These are phyloP conservation scores for Clitopilus passeckerianus DNA, from an alignment of 768 basidiomycete genomes.

Conservation along the genomic window DNA sequence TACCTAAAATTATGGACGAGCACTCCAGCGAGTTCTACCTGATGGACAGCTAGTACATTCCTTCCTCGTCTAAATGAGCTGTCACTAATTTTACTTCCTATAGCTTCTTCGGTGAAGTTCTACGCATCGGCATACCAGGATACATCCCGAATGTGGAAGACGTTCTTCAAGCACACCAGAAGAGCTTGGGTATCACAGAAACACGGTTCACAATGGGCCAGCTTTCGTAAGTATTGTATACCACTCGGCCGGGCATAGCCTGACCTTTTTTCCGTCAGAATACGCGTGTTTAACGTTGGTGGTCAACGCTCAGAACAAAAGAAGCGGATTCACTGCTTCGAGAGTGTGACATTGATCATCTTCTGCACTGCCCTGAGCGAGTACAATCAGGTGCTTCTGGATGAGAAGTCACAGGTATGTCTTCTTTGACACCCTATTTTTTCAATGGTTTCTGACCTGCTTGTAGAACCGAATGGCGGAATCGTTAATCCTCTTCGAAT, in stretches of 20 bases:
- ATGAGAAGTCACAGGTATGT: conserved; percentile 63
- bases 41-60: conserved; percentile 88
- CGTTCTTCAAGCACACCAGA: conserved; percentile 77
- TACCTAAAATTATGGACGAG: conserved; percentile 46
- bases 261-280: too few species aligned
- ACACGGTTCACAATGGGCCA: conserved; percentile 72
- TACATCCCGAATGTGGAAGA: conserved; percentile 85
- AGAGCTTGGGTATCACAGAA: conserved; percentile 89
- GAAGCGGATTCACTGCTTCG: conserved; percentile 75
- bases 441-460: conserved; percentile 35
- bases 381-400: conserved; percentile 70
- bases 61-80: not conserved
- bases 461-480: conserved; percentile 89
- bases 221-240: conserved; percentile 40
- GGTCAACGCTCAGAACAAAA: conserved; percentile 80
- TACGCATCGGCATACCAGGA: conserved; percentile 68
- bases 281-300: conserved; percentile 76
- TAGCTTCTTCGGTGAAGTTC: conserved; percentile 82
- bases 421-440: conserved; percentile 22
- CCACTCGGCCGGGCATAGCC: too few species aligned
- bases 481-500: conserved; percentile 86
- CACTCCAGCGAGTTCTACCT: conserved; percentile 79
- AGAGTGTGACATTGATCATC: conserved; percentile 57
- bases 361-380: conserved; percentile 67
- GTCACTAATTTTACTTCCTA: not conserved